Percentiles rank a stretch among this genome's conserved stretches.
phyloP scores from a whole-genome alignment of 2,329 filamentous ascomycete genomes.

The Diaporthe vaccinii region DNA sequence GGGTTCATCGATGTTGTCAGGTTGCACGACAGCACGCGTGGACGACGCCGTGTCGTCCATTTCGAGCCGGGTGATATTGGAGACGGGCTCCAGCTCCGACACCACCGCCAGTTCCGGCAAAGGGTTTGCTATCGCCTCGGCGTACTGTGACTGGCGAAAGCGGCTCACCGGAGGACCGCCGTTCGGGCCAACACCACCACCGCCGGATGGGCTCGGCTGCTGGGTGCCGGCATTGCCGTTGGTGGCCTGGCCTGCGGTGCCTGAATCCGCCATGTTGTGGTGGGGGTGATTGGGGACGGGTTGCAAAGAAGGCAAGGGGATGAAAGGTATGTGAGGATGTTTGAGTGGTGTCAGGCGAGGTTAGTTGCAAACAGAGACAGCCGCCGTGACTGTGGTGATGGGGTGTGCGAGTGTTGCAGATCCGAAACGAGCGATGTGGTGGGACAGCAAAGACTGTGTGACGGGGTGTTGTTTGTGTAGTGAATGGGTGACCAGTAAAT shows the following conservation, averaged over 20 bases:
- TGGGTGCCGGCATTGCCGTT: neutral
- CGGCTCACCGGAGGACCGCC: neutral
- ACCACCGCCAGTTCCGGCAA: conserved; percentile 30
- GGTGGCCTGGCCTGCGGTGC: neutral
- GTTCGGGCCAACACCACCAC: neutral
- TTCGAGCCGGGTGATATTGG: neutral
- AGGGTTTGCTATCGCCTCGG: conserved; percentile 36
- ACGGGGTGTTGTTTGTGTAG: conserved; percentile 1
- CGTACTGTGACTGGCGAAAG: conserved; percentile 29
- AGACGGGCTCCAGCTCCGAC: conserved; percentile 10
- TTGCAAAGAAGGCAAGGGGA: neutral
- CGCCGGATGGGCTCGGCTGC: neutral
- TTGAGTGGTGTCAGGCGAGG: neutral
- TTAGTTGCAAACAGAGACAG: neutral
- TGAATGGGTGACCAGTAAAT: neutral
- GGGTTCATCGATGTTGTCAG: conserved; percentile 36
- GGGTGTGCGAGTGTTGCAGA: neutral
- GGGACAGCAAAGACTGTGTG: conserved; percentile 19
- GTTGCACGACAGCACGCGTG: conserved; percentile 28
- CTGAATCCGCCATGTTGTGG: neutral
- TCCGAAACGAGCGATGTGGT: conserved; percentile 9
- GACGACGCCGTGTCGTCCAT: conserved; percentile 3
- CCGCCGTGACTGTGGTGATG: neutral
- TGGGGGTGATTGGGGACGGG: neutral
- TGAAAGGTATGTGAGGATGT: neutral